Evolutionary conservation across 495 filamentous ascomycete genomes (phyloP).

Genomic region (Pyrenula aspistea): DNA sequence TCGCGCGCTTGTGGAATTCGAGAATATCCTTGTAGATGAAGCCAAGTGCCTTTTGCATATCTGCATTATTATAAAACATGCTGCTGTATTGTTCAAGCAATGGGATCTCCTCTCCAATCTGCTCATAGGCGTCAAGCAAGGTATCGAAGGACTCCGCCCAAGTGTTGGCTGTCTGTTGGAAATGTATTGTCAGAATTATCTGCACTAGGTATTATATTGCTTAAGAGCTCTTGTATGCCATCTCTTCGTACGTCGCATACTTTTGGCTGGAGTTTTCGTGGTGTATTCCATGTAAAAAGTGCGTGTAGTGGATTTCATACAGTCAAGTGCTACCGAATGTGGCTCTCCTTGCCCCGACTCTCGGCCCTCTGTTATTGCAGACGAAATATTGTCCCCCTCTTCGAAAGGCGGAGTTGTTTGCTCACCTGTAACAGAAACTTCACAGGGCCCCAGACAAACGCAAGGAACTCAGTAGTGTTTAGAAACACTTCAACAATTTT

Average conservation of each 20-base stretch:
- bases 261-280: too few relatives aligned
- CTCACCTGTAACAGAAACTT: slow-evolving; percentile 12
- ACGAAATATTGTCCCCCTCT: background rate
- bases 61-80: slow-evolving; percentile 5
- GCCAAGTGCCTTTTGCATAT: slow-evolving; percentile 12
- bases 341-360: too few relatives aligned
- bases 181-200: background rate
- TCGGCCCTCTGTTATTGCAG: background rate
- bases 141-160: slow-evolving; percentile 12
- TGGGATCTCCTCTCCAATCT: slow-evolving; percentile 17
- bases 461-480: slow-evolving; percentile 13
- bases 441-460: slow-evolving; percentile 17
- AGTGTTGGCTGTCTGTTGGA: slow-evolving; percentile 7
- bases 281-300: too few relatives aligned
- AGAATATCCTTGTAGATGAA: slow-evolving; percentile 17
- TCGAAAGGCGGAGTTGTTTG: background rate
- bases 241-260: too few relatives aligned
- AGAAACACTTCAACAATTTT: slow-evolving; percentile 21
- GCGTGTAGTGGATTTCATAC: too few relatives aligned
- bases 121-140: slow-evolving; percentile 17
- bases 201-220: background rate
- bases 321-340: too few relatives aligned
- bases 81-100: slow-evolving; percentile 5
- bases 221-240: too few relatives aligned
- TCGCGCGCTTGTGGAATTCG: slow-evolving; percentile 14